Conservation (phyloP, 306 rosid species). For the Luffa aegyptiaca region DNA sequence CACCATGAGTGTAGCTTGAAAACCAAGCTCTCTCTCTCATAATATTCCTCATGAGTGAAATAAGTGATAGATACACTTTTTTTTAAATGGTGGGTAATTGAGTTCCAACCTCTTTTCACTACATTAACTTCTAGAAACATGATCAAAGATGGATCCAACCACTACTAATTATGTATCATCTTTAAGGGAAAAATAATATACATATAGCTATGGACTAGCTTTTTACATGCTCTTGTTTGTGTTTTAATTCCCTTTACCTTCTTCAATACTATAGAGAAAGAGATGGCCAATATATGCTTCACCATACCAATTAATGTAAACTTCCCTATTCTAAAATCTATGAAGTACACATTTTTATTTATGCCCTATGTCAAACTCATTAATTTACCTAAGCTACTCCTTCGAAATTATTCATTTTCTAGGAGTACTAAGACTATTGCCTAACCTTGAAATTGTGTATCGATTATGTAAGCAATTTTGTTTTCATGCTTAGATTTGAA, state of each 20-base stretch:
- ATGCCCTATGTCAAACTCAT: background rate
- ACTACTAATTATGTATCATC: background rate
- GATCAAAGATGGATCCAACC: background rate
- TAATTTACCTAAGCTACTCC: background rate
- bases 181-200: background rate
- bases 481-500: background rate
- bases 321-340: background rate
- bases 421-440: background rate
- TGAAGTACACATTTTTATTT: background rate
- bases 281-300: background rate
- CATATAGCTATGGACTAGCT: background rate
- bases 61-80: background rate
- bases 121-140: constrained; percentile 7
- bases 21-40: background rate
- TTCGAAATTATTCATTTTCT: background rate
- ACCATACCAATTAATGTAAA: background rate
- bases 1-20: constrained; percentile 3
- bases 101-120: background rate
- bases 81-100: background rate
- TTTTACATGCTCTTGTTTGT: background rate
- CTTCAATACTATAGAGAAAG: background rate
- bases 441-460: background rate
- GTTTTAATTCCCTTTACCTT: background rate
- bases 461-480: background rate
- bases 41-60: background rate